phyloP scores from a whole-genome alignment of 1,139 yeast species.

The Kluyveromyces marxianus region DNA sequence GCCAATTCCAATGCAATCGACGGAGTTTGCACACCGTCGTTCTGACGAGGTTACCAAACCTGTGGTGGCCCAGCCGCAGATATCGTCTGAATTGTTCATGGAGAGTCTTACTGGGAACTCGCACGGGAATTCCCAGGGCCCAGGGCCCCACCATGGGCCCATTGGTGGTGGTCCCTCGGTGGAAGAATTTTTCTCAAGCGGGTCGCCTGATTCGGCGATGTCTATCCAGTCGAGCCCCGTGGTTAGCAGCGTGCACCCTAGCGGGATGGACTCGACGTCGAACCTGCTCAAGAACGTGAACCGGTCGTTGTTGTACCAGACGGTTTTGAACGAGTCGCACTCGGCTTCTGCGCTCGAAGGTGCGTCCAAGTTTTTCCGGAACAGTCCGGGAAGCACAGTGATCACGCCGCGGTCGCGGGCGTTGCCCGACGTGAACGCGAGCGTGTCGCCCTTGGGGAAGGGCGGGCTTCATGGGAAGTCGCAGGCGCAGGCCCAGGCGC shows the following conservation, averaged over 20 bases:
- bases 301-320: slow-evolving; percentile 22
- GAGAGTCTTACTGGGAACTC: slow-evolving; percentile 30
- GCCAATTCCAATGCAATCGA: not conserved
- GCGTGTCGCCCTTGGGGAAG: slow-evolving; percentile 26
- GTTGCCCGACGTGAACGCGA: slow-evolving; percentile 23
- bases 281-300: slow-evolving; percentile 23
- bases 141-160: no score
- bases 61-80: slow-evolving; percentile 5
- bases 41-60: slow-evolving; percentile 3
- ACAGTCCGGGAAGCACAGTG: slow-evolving; percentile 15
- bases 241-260: not conserved
- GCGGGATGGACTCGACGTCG: slow-evolving; percentile 15
- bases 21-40: not conserved
- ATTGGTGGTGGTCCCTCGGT: slow-evolving; percentile 5
- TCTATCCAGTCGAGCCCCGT: slow-evolving; percentile 10
- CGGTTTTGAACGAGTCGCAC: slow-evolving; percentile 16
- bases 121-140: slow-evolving; percentile 10
- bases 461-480: slow-evolving; percentile 18
- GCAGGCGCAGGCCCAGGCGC: slow-evolving; percentile 16
- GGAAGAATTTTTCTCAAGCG: slow-evolving; percentile 23
- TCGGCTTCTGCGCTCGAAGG: slow-evolving; percentile 19
- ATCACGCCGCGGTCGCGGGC: slow-evolving; percentile 28
- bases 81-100: slow-evolving; percentile 29
- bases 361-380: slow-evolving; percentile 9
- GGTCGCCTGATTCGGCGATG: slow-evolving; percentile 5